Percentiles rank a stretch among this genome's conserved stretches.
Evolutionary conservation across 805 yeast species (phyloP).

Genomic region (Candida ulmi): DNA sequence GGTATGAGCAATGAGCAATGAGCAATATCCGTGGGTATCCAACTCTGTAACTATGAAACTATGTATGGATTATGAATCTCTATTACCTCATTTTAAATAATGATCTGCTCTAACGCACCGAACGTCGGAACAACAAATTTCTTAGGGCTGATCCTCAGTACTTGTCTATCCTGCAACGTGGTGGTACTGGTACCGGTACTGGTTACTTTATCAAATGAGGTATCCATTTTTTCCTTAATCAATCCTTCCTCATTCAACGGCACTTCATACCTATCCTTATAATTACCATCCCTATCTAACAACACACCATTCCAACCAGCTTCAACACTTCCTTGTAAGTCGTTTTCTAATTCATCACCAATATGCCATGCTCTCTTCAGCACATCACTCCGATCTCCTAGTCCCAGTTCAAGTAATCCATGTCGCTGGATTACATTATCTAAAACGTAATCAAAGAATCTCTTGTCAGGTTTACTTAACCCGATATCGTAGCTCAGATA

Average conservation of each 20-base stretch:
- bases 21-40: no score
- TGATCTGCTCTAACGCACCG: no score
- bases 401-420: constrained; percentile 14
- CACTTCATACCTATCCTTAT: constrained; percentile 4
- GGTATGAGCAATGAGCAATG: no score
- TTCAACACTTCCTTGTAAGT: constrained; percentile 42
- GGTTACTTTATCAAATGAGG: no score
- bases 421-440: constrained; percentile 16
- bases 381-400: constrained; percentile 14
- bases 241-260: constrained; percentile 7
- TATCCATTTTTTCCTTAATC: constrained; percentile 7
- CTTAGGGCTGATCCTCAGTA: no score
- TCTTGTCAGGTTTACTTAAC: constrained; percentile 43
- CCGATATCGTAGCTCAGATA: constrained; percentile 56
- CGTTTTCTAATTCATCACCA: constrained; percentile 58
- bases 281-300: constrained; percentile 39
- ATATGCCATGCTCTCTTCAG: constrained; percentile 48
- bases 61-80: no score
- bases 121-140: no score
- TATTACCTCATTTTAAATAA: no score
- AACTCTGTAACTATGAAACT: no score
- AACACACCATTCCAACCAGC: constrained; percentile 62
- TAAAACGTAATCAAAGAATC: constrained; percentile 39
- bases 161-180: no score
- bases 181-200: no score